Evolutionary conservation across 805 yeast species (phyloP), one percentile per base, ranked within the genome.

Genomic region (Kurtzmaniella cleridarum): DNA sequence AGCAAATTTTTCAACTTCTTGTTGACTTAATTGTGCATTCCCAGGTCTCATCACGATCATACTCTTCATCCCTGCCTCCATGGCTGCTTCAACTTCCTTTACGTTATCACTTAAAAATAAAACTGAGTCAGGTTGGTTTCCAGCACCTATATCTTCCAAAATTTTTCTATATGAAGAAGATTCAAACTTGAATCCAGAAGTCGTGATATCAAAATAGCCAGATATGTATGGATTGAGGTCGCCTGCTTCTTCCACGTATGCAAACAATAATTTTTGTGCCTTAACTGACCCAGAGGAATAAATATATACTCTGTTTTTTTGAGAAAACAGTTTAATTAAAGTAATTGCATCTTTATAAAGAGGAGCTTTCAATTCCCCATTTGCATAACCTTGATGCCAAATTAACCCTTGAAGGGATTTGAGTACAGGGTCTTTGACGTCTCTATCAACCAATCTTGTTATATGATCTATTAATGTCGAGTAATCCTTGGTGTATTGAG

Each of bases 241-340:
- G 3, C 63, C 60, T 10, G 36, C 39, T 26, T 45, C 41, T 38
- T 63, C 63, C 8, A 84, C 90, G 54, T 84, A 75, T 0, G 70
- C 71, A 53, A 90, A 87, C 41, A 90, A 61, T 43, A 90, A 63
- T 50, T 81, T 83, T 51, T 90, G 98, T 0, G 97, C 97, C 42
- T 79, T 75, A 17, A 90, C 78, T 32, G 93, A 81, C 0, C 98
- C 98, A 20, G 95, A 84, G 0, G 96, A 88, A 61, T 90, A 90
- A 14, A 90, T 87, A 53, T 71, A 84, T 0, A 87, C 63, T 2
- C 63, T 62, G 11, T 47, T 39, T 1, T 50, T 45, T 13, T 34
- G 43, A 1, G 50, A 41, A 76, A 80, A 74, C 10, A 35, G 27
- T 2, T 50, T 40, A 38, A 89, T 75, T 32, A 75, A 73, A 0